phyloP scores from a whole-genome alignment of 2,329 filamentous ascomycete species.

The Fusarium verrucosum region DNA sequence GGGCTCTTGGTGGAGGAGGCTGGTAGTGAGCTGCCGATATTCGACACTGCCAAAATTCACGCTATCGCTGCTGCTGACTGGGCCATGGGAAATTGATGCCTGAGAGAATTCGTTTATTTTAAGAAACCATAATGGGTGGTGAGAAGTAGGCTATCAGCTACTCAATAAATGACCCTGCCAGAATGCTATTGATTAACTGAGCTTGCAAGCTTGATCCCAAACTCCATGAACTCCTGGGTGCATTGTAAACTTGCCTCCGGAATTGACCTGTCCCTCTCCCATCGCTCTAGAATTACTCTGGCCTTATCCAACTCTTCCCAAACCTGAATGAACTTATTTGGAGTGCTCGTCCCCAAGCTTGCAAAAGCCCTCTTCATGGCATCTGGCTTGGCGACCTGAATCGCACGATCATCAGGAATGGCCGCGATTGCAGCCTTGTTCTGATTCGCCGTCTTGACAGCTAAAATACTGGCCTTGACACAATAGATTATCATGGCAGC shows the following conservation, averaged over 20 bases:
- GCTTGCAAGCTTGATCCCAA: not conserved
- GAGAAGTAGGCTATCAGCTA: too few relatives aligned
- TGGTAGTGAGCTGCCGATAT: constrained; percentile 28
- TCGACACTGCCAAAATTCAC: constrained; percentile 41
- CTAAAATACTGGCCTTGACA: not conserved
- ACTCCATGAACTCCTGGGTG: not conserved
- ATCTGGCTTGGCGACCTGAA: not conserved
- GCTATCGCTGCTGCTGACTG: constrained; percentile 40
- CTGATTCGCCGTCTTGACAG: not conserved
- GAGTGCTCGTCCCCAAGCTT: not conserved
- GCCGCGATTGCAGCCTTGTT: not conserved
- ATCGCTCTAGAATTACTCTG: not conserved
- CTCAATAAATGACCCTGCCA: too few relatives aligned
- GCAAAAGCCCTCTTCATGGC: not conserved
- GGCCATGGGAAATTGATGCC: constrained; percentile 26
- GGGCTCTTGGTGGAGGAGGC: constrained; percentile 29
- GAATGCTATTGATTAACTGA: not conserved
- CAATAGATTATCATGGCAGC: not conserved
- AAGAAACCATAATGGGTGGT: too few relatives aligned
- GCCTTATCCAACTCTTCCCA: not conserved
- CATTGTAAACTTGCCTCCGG: not conserved
- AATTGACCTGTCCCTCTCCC: not conserved
- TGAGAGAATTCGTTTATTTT: too few relatives aligned
- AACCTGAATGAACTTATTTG: not conserved
- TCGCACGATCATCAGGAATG: not conserved